phyloP scores from a whole-genome alignment of 768 basidiomycete species.

The Gymnopilus junonius region DNA sequence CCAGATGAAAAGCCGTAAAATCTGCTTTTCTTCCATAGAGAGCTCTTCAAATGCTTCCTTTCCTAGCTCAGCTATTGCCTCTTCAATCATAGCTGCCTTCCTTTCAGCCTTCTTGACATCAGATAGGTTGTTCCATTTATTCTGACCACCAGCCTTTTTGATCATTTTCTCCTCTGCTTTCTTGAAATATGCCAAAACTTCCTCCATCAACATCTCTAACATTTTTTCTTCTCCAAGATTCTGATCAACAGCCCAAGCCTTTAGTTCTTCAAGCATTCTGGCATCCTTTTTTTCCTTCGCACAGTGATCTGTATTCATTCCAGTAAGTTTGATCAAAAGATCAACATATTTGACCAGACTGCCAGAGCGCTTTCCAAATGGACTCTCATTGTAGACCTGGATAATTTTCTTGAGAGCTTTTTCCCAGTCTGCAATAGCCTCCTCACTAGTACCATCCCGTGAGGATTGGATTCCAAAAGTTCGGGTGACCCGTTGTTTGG shows the following conservation, averaged over 20 bases:
- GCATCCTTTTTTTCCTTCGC: too few species aligned
- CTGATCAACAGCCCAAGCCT: not conserved
- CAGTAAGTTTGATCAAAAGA: slow-evolving; percentile 21
- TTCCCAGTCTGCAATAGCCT: slow-evolving; percentile 26
- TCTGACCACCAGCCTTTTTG: slow-evolving; percentile 15
- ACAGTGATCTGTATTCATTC: too few species aligned
- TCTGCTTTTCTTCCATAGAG: slow-evolving; percentile 13
- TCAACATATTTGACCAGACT: slow-evolving; percentile 15
- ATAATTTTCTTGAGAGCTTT: slow-evolving; percentile 15
- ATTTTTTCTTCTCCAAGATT: slow-evolving; percentile 30
- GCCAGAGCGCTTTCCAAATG: slow-evolving; percentile 21
- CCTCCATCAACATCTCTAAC: slow-evolving; percentile 20
- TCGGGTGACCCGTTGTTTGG: slow-evolving; percentile 12
- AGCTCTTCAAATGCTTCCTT: not conserved
- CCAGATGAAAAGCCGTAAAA: slow-evolving; percentile 31
- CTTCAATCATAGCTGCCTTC: not conserved
- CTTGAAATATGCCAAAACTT: not conserved
- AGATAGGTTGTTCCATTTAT: slow-evolving; percentile 17
- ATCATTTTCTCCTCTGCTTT: slow-evolving; percentile 18
- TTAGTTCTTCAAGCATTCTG: too few species aligned
- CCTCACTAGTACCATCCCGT: too few species aligned
- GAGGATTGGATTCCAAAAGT: slow-evolving; percentile 27
- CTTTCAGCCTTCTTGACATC: too few species aligned
- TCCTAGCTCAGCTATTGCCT: not conserved
- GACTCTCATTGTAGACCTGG: slow-evolving; percentile 24